Percentiles rank a stretch among this genome's conserved stretches.
Conservation (phyloP, 495 filamentous ascomycete genomes). For the Aspergillus bridgeri region DNA sequence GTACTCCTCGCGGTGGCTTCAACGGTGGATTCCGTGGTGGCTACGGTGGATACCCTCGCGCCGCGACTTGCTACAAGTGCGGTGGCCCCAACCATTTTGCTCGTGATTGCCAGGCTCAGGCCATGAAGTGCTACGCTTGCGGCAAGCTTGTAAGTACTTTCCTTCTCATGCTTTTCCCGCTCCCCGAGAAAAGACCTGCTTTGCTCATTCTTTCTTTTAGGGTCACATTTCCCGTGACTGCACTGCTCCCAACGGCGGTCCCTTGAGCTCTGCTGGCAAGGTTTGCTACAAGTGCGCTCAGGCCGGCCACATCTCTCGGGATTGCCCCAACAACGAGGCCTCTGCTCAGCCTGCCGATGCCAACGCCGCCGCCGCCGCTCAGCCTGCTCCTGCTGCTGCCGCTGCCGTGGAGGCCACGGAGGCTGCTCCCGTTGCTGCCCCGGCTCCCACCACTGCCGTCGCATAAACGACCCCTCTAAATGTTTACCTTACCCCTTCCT, state of each 20-base stretch:
- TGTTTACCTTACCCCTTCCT: background rate
- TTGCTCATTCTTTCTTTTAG: constrained; percentile 21
- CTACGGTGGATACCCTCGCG: constrained; percentile 63
- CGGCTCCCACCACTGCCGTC: constrained; percentile 52
- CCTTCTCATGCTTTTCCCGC: background rate
- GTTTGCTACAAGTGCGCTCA: constrained; percentile 98
- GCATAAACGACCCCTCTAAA: constrained; percentile 42
- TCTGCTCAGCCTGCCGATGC: constrained; percentile 32
- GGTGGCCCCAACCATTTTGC: constrained; percentile 98
- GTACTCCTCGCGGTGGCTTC: constrained; percentile 67
- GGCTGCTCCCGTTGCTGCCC: constrained; percentile 37
- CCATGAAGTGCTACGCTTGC: constrained; percentile 99
- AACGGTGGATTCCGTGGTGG: constrained; percentile 66
- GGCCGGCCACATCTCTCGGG: constrained; percentile 92
- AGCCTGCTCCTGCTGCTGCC: constrained; percentile 29
- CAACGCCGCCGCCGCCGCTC: constrained; percentile 36
- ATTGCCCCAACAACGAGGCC: constrained; percentile 69
- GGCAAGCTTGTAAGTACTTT: constrained; percentile 69
- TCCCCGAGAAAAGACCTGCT: background rate
- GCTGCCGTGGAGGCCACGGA: constrained; percentile 35
- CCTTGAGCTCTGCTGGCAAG: constrained; percentile 92
- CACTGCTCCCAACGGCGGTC: constrained; percentile 94
- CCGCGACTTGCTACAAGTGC: constrained; percentile 98
- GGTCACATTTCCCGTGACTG: constrained; percentile 98
- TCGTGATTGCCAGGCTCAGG: constrained; percentile 97